Evolutionary conservation across 768 basidiomycete species (phyloP).

Genomic region (Dendrothele bispora): DNA sequence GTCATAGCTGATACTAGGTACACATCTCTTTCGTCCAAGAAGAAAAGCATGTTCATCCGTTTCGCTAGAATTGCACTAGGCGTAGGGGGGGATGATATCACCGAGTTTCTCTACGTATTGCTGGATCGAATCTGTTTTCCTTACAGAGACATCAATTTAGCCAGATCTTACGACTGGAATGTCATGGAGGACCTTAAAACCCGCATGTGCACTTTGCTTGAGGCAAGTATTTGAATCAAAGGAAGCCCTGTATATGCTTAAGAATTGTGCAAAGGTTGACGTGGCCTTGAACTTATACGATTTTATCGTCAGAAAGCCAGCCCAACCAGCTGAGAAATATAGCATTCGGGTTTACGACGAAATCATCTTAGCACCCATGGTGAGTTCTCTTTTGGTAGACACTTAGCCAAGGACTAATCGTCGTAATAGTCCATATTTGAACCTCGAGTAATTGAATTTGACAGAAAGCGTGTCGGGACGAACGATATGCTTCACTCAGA

Average conservation of each 20-base stretch:
- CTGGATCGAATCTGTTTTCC: slow-evolving; percentile 84
- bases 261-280: slow-evolving; percentile 56
- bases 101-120: slow-evolving; percentile 80
- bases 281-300: slow-evolving; percentile 91
- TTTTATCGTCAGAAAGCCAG: slow-evolving; percentile 80
- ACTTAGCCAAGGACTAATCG: not conserved
- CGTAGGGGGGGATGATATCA: slow-evolving; percentile 95
- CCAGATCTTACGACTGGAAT: slow-evolving; percentile 80
- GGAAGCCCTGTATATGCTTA: not conserved
- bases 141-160: slow-evolving; percentile 80
- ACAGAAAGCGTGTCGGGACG: slow-evolving; percentile 61
- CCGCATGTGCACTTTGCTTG: slow-evolving; percentile 79
- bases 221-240: slow-evolving; percentile 52
- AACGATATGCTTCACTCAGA: slow-evolving; percentile 51
- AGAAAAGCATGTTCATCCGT: not conserved
- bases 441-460: slow-evolving; percentile 89
- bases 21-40: slow-evolving; percentile 7
- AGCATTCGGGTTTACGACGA: slow-evolving; percentile 92
- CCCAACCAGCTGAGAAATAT: slow-evolving; percentile 80
- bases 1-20: slow-evolving; percentile 87
- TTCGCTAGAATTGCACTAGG: slow-evolving; percentile 67
- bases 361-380: slow-evolving; percentile 92
- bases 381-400: slow-evolving; percentile 31
- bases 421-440: slow-evolving; percentile 81
- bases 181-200: slow-evolving; percentile 91